Percentiles rank a stretch among this genome's conserved stretches.
Conservation (phyloP, 225 moss, liverwort and hornwort genomes). For the Pleurozium schreberi region DNA sequence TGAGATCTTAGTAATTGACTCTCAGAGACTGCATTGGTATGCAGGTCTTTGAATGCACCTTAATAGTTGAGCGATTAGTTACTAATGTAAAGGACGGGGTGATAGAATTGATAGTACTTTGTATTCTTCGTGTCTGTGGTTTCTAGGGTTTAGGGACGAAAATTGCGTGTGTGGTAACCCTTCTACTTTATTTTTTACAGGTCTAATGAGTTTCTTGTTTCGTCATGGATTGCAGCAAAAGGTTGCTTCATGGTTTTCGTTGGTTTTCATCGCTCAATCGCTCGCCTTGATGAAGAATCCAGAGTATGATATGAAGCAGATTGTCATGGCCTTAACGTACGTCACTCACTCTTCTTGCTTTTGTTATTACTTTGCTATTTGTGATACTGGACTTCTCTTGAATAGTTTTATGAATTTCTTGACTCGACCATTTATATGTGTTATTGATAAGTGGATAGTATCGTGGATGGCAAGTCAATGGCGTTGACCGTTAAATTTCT, state of each 20-base stretch:
- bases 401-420: background rate
- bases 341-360: background rate
- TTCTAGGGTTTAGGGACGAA: background rate
- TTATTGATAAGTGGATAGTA: background rate
- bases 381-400: background rate
- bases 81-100: background rate
- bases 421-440: background rate
- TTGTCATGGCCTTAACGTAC: conserved; percentile 83
- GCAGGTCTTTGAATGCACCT: background rate
- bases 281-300: conserved; percentile 82
- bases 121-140: background rate
- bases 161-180: background rate
- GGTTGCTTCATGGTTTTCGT: conserved; percentile 70
- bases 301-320: conserved; percentile 87
- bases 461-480: background rate
- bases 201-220: background rate
- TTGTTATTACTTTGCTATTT: background rate
- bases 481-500: background rate
- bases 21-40: background rate
- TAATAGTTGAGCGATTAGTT: background rate
- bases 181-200: background rate
- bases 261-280: conserved; percentile 76
- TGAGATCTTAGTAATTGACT: background rate
- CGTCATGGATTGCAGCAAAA: conserved; percentile 40
- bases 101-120: background rate